Evolutionary conservation across 164 flowering plant genomes (phyloP).

Genomic region (Pachysandra terminalis): DNA sequence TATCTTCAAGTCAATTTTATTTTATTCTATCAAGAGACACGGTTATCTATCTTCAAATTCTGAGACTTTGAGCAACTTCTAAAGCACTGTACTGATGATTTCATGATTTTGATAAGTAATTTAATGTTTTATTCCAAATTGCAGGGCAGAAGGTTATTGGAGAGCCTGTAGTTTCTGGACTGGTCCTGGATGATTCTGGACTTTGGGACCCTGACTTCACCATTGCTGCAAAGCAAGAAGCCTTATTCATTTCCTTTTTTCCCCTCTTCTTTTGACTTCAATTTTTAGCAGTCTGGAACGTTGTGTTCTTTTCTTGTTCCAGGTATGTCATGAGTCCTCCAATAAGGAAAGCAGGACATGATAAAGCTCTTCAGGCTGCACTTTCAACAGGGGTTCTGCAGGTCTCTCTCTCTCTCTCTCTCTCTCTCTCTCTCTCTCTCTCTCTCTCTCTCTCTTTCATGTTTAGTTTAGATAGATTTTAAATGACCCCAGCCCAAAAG

Average conservation of each 20-base stretch:
- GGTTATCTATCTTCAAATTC: not conserved
- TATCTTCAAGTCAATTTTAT: too few species aligned
- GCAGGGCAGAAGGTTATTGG: conserved; percentile 95
- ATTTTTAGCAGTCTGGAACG: not conserved
- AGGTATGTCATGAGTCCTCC: conserved; percentile 99
- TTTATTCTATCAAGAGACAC: not conserved
- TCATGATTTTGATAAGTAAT: not conserved
- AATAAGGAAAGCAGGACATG: conserved; percentile 82
- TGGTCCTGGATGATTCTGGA: conserved; percentile 75
- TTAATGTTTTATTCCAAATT: conserved; percentile 20
- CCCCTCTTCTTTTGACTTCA: not conserved
- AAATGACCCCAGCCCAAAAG: not conserved
- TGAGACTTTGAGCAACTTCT: not conserved
- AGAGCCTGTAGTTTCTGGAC: conserved; percentile 85
- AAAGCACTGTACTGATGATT: not conserved
- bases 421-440: too few species aligned
- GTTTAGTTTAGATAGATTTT: not conserved
- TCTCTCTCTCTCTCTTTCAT: not conserved
- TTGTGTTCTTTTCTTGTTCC: conserved; percentile 21
- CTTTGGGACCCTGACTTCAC: conserved; percentile 90
- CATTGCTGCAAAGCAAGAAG: conserved; percentile 80
- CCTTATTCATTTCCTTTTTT: conserved; percentile 8
- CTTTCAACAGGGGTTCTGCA: conserved; percentile 79
- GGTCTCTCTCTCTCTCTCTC: conserved; percentile 38
- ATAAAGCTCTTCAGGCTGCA: conserved; percentile 83